Base-by-base conservation (phyloP, 2,329 filamentous ascomycete genomes). In the Thielaviopsis punctulata region DNA sequence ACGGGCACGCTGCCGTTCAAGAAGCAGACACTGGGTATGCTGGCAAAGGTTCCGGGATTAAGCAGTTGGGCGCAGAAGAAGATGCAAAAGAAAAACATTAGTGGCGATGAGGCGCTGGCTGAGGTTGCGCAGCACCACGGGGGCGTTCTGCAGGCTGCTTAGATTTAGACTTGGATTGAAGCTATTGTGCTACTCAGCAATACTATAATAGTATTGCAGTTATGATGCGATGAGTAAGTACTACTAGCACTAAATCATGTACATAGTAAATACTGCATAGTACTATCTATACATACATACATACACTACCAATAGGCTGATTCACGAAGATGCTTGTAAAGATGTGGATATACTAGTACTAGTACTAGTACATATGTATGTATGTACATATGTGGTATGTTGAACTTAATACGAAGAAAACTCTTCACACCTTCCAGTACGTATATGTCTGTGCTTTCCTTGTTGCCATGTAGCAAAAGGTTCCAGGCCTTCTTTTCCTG, bases 1-100 rank as follows among this genome's bases (percentile, higher is more conserved):
- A 69, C 67, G 51, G 69, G 69, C 12, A 66, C 64, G 50, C 67
- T 65, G 62, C 69, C 69, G 4, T 56, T 69, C 23, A 55, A 61
- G 56, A 62, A 61, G 45, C 27, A 54, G 48, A 51, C 45, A 21
- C 41, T 55, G 19, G 10, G 23, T 6, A 8, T 48, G 13, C 25
- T 53, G 5, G 27, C 24, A 2, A 55, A 55, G 54, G 23, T 55
- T 12, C 54, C 54, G 12, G 54, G 54, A 21, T 21, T 55, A n/a
- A 33, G 45, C 3, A 45, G n/a, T 6, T 55, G 54, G 54, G 51
- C 51, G 7, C 27, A 46, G 4, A 53, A 55, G 39, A 55, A 55
- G n/a, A 18, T 51, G 30, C 10, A 51, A 10, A 48, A 55, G 48
- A 45, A 41, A 6, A 15, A 23, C 2, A 25, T 55, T 21, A 45